Percentiles rank a stretch among this genome's conserved stretches.
Conservation (phyloP, 164 flowering plant species). For the Dillenia suffruticosa region DNA sequence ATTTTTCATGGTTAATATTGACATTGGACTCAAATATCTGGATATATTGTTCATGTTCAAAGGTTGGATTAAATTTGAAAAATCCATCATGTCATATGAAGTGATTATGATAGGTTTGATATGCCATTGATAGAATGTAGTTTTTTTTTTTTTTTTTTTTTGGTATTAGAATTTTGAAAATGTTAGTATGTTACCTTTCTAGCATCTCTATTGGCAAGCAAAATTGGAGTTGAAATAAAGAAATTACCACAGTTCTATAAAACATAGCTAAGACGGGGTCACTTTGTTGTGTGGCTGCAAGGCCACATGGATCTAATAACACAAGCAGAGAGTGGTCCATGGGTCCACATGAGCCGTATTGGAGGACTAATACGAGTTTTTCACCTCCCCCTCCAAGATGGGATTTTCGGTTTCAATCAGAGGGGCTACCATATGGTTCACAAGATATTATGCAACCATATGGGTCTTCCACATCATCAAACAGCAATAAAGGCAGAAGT, state of each 20-base stretch:
- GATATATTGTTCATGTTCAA: no score
- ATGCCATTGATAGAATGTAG: no score
- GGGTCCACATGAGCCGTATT: slow-evolving; percentile 82
- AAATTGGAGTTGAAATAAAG: no score
- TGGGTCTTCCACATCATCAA: slow-evolving; percentile 72
- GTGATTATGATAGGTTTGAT: no score
- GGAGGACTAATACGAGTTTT: slow-evolving; percentile 83
- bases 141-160: no score
- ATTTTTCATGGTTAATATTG: no score
- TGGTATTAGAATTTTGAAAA: no score
- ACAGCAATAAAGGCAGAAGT: slow-evolving; percentile 62
- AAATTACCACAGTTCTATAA: slow-evolving; percentile 14
- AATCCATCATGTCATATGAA: no score
- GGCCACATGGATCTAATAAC: slow-evolving; percentile 89
- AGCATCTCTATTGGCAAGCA: no score
- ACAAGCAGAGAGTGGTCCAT: slow-evolving; percentile 71
- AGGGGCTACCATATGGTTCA: slow-evolving; percentile 47
- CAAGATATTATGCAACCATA: slow-evolving; percentile 41
- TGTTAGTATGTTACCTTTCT: no score
- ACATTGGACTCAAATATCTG: no score
- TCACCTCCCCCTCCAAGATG: slow-evolving; percentile 85
- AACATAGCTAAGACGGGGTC: slow-evolving; percentile 94
- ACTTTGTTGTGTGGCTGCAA: slow-evolving; percentile 98
- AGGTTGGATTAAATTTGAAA: no score
- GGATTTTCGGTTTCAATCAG: slow-evolving; percentile 62